Base-by-base conservation (phyloP, 306 rosid species). In the Quercus wislizeni region DNA sequence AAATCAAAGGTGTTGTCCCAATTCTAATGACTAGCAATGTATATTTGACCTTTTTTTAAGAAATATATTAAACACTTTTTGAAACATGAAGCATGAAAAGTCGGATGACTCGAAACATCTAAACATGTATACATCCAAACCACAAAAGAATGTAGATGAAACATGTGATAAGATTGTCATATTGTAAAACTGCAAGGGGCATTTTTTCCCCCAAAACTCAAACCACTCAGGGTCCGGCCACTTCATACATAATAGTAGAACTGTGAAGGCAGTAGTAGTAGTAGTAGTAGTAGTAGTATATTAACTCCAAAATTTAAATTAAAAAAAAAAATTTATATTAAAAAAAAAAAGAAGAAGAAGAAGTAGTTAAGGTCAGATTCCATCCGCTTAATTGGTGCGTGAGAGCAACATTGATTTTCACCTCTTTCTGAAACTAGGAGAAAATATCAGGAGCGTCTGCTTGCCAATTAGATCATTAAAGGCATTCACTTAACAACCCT, bases 391-490 rank as follows among this genome's bases (percentile, higher is more conserved):
- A 83, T 73, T 19, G 78, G 14, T 13, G 54, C 19, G 10, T 1
- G 55, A 55, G 73, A 75, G 81, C 89, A 73, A 51, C 71, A 41
- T 17, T 33, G 62, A 74, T 63, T 79, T 79, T 31, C 73, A 46
- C 56, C 38, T 28, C 52, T 70, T 75, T 61, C 27, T 72, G 58
- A 57, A 46, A 27, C 41, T 69, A 43, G 84, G 86, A 80, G 81
- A 81, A 64, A 64, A 73, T 56, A 69, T 74, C 75, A 57, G 59
- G 75, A 81, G 71, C 64, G 71, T 81, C 75, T 63, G 81, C 77
- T 67, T 55, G 72, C 75, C 73, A 43, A 83, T 67, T 52, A 5
- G 75, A 84, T 79, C 86, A 87, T 76, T 61, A 54, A 76, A 67
- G 72, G 85, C 80, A 68, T 30, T 65, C 87, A 56, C 56, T 72